Base-by-base conservation (phyloP, 331 rosid species). In the Acacia concinna region DNA sequence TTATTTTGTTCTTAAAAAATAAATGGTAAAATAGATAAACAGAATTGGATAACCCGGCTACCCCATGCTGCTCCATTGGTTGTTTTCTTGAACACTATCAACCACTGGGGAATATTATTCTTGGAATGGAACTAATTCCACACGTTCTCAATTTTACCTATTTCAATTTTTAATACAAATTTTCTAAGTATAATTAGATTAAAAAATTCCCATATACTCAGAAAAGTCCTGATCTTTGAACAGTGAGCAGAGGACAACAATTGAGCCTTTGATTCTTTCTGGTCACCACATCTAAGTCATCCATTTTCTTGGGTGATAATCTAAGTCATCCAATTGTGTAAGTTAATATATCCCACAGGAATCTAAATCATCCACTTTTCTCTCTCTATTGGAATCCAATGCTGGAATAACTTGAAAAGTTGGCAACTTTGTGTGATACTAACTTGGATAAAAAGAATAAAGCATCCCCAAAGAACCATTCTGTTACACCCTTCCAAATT, bases 331-430 rank as follows among this genome's bases (percentile, higher is more conserved):
- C 82, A 66, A 66, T 67, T 3, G 65, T 44, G 65, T 51, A 78
- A 73, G 73, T 84, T 63, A 76, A 52, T 72, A 46, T 57, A 80
- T 77, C 56, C 67, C 15, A 67, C 62, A 80, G 83, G 70, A 77
- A 76, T 79, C 84, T 77, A 38, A 44, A 82, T 68, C 62, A 31
- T 75, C 77, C 74, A 77, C 76, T 28, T 40, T 75, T 77, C 43
- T 28, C 43, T 28, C 47, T 64, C 70, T 25, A 60, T 54, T 20
- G 78, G 87, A 86, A 86, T 86, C 87, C 84, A 66, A 86, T 78
- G 85, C 85, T 86, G 23, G 25, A 14, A 63, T 80, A 71, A 65
- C 43, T 57, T 71, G 62, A n/a, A 75, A 72, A 83, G 70, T 56
- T 56, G 64, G 9, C 71, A 21, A 54, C 77, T 73, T 73, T 77